Evolutionary conservation across 805 yeast genomes (phyloP).

Genomic region (Diddensiella transvaalensis): DNA sequence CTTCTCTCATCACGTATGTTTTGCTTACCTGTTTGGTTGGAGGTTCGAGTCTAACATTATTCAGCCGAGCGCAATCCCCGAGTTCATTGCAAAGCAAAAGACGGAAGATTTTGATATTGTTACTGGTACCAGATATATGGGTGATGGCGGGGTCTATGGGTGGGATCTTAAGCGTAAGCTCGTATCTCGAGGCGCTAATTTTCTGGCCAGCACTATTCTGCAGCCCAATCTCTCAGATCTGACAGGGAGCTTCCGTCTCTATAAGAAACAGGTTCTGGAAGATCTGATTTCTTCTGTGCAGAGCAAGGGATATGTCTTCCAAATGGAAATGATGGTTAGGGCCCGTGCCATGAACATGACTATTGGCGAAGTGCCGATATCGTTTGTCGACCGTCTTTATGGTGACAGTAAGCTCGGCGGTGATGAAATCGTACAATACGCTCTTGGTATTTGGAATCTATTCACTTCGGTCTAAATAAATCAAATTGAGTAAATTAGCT

Average conservation of each 20-base stretch:
- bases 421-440: slow-evolving; percentile 72
- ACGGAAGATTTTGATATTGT: slow-evolving; percentile 39
- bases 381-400: slow-evolving; percentile 72
- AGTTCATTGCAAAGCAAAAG: slow-evolving; percentile 62
- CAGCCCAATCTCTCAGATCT: slow-evolving; percentile 71
- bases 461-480: slow-evolving; percentile 54
- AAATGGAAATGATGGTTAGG: slow-evolving; percentile 85
- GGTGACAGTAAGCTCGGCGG: slow-evolving; percentile 80
- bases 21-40: background rate
- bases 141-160: slow-evolving; percentile 79
- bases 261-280: slow-evolving; percentile 64
- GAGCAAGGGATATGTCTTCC: slow-evolving; percentile 79
- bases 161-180: slow-evolving; percentile 80
- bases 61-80: slow-evolving; percentile 67
- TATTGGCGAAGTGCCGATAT: slow-evolving; percentile 75
- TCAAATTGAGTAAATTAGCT: background rate
- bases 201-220: slow-evolving; percentile 65
- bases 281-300: slow-evolving; percentile 63
- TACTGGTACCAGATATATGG: slow-evolving; percentile 66
- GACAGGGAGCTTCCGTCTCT: slow-evolving; percentile 73
- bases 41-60: slow-evolving; percentile 15
- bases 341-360: slow-evolving; percentile 70
- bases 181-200: slow-evolving; percentile 77
- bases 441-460: slow-evolving; percentile 71
- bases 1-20: slow-evolving; percentile 58